Base-by-base conservation (phyloP, 768 basidiomycete species). In the Pholiota conissans region DNA sequence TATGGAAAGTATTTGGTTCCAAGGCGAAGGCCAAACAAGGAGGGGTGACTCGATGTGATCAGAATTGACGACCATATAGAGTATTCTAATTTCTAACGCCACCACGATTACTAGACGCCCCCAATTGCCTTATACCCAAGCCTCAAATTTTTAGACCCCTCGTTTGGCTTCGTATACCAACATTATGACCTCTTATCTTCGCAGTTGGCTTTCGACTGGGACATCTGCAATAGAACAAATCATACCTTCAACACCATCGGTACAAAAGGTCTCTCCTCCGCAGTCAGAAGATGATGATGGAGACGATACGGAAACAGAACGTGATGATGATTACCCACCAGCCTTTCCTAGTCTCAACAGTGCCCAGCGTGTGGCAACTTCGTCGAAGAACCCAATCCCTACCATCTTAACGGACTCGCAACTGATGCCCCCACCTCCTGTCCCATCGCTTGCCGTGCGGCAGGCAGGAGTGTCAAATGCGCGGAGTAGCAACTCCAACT, bases 311-410 rank as follows among this genome's bases (percentile, higher is more conserved):
- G 78, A 68, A 60, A 74, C 67, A 3, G 73, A 74, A 64, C 39
- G 74, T 10, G 74, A 79, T 54, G 79, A 87, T 58, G 84, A 91
- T 63, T 63, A 65, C 11, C 86, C 91, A 6, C 91, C 91, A 10
- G 83, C 85, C 1, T 93, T 93, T 68, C 91, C 91, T 24, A 82
- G 80, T 51, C 73, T 84, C 3, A 79, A 79, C 66, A 92, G 91
- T 60, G 87, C 86, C 3, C 91, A 93, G 64, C 83, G 91, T 26
- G 74, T 80, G 22, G 61, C 73, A 32, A 61, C 74, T 10, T 69
- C 71, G 18, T 58, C 39, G 51, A 24, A 16, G 27, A 20, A 28
- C 16, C 9, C 40, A 1, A 49, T 70, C 47, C 73, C 76, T 26
- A 69, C 57, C 11, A 72, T 80, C 55, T 66, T 83, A 64, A 73